phyloP scores from a whole-genome alignment of 2,329 filamentous ascomycete genomes.

The Ustulina deusta region DNA sequence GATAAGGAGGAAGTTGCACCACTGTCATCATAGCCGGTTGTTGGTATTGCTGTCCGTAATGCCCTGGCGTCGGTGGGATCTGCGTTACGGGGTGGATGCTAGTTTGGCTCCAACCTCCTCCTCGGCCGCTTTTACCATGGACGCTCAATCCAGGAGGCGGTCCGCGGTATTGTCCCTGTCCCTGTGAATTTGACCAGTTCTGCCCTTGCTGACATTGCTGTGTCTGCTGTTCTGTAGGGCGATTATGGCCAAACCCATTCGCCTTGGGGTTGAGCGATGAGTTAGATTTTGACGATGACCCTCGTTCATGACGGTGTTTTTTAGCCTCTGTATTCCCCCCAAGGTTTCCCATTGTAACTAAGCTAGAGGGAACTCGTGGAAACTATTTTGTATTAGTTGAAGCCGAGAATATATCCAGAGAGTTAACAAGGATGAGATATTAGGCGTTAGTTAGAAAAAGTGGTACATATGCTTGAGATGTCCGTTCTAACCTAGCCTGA shows the following conservation, averaged over 20 bases:
- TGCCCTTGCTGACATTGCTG: background rate
- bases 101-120: background rate
- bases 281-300: background rate
- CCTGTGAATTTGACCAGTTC: too few relatives aligned
- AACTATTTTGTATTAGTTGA: too few relatives aligned
- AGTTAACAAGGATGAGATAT: too few relatives aligned
- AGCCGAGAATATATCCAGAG: too few relatives aligned
- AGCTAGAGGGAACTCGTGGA: too few relatives aligned
- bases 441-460: too few relatives aligned
- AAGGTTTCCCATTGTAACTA: too few relatives aligned
- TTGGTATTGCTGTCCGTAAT: background rate
- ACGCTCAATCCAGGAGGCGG: background rate
- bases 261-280: background rate
- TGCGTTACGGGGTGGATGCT: background rate
- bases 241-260: background rate
- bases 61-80: background rate
- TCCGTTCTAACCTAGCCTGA: too few relatives aligned
- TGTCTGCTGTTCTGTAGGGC: background rate
- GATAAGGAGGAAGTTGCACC: background rate
- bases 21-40: background rate
- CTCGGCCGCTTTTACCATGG: background rate
- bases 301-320: too few relatives aligned
- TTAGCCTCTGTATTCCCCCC: too few relatives aligned
- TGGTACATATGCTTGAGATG: too few relatives aligned
- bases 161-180: background rate